Base-by-base conservation (phyloP, 257 asterid species). In the Dorcoceras hygrometricum region DNA sequence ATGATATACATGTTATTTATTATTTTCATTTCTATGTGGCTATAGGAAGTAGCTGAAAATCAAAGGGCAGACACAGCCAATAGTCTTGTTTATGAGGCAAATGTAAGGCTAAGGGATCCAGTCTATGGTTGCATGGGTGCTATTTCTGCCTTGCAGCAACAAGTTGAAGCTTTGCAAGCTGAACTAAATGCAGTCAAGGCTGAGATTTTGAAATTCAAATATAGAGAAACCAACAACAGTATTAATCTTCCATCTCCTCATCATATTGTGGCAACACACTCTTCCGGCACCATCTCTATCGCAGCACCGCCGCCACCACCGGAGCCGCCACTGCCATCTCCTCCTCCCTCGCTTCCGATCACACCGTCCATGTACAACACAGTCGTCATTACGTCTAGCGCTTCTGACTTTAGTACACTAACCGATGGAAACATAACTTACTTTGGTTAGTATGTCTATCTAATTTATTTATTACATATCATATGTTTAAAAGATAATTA, bases 61-160 rank as follows among this genome's bases (percentile, higher is more conserved):
- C 93, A 86, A 62, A 83, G 97, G 72, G 91, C 88, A 56, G 93
- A 86, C 59, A 86, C 98, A 1, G 95, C 96, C 46, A 85, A 87
- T 22, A 86, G 93, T 63, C 88, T 91, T 14, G 95, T 87, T 36
- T 91, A 86, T 36, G 98, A 91, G 69, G 98, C 98, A 18, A 86
- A 83, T 59, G 88, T 83, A 48, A 75, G 98, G 84, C 72, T 88
- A 26, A 82, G 87, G 59, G 96, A 91, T 77, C 98, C 98, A 0
- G 90, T 91, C 9, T 85, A 88, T 23, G 98, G 96, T 12, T 88
- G 96, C 95, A 82, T 91, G 91, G 97, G 98, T 28, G 83, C 88
- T 0, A 83, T 91, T 46, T 83, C 96, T 18, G 71, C 86, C 12
- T 75, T 91, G 67, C 96, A 91, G 60, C 92, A 88, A 25, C 82